Evolutionary conservation across 441 rosid species (phyloP).

Genomic region (Dalechampia spathulata): DNA sequence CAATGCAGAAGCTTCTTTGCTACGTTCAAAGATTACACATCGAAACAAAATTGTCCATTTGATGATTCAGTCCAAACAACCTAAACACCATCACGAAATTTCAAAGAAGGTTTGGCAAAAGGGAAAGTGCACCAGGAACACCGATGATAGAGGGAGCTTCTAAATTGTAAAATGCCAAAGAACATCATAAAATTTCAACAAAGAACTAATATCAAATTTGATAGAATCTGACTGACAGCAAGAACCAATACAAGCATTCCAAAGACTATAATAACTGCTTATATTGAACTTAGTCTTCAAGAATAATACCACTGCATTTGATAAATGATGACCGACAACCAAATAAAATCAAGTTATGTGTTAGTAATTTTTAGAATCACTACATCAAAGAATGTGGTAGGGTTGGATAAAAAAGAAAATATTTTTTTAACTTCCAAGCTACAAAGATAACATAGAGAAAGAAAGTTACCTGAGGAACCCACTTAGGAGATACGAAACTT

Average conservation of each 20-base stretch:
- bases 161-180: too few relatives aligned
- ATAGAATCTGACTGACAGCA: neutral
- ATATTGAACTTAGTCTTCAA: neutral
- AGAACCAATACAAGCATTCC: neutral
- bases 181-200: neutral
- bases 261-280: neutral
- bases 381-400: too few relatives aligned
- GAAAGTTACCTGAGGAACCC: conserved; percentile 88
- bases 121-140: too few relatives aligned
- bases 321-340: neutral
- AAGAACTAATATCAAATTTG: neutral
- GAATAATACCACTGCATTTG: neutral
- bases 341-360: neutral
- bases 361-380: neutral
- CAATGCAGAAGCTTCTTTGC: neutral
- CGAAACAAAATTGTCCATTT: neutral
- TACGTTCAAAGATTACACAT: neutral
- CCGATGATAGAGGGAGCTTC: too few relatives aligned
- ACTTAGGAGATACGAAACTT: conserved; percentile 97
- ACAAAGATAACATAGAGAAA: neutral
- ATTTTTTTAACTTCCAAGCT: neutral
- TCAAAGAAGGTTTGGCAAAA: too few relatives aligned
- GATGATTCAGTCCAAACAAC: too few relatives aligned
- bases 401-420: neutral
- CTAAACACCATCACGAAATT: too few relatives aligned